Conservation (phyloP, 495 filamentous ascomycete genomes). For the Penicillium manginii region DNA sequence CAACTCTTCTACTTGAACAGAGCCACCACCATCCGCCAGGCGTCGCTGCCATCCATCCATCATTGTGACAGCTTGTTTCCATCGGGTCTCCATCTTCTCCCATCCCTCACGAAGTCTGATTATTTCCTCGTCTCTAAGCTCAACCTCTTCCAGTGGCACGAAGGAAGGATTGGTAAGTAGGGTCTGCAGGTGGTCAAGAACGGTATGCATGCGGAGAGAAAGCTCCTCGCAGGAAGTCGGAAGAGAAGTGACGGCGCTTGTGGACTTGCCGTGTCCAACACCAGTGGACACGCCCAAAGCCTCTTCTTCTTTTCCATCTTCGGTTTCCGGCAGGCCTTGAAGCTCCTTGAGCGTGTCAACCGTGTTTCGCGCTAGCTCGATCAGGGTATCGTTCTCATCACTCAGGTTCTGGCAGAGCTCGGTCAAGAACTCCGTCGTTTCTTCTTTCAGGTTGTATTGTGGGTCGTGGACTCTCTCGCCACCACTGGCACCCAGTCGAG, state of each 20-base stretch:
- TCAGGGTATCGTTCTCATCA: slow-evolving; percentile 89
- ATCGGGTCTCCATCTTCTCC: slow-evolving; percentile 88
- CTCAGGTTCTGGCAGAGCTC: slow-evolving; percentile 84
- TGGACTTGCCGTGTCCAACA: slow-evolving; percentile 35
- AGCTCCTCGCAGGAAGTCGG: slow-evolving; percentile 72
- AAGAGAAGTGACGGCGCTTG: slow-evolving; percentile 41
- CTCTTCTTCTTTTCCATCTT: slow-evolving; percentile 42
- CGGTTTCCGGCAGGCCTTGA: slow-evolving; percentile 68
- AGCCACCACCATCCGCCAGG: slow-evolving; percentile 76
- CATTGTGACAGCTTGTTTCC: slow-evolving; percentile 85
- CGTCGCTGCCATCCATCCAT: slow-evolving; percentile 92
- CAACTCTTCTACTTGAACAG: slow-evolving; percentile 81
- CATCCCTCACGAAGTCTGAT: slow-evolving; percentile 76
- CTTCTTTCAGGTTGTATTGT: slow-evolving; percentile 74
- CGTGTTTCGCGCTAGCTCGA: slow-evolving; percentile 71
- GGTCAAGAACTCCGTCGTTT: slow-evolving; percentile 92
- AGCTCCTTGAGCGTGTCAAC: slow-evolving; percentile 74
- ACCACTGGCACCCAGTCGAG: slow-evolving; percentile 30
- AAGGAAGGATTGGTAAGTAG: slow-evolving; percentile 94
- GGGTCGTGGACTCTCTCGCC: slow-evolving; percentile 58
- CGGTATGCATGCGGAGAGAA: slow-evolving; percentile 68
- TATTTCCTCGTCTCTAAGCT: slow-evolving; percentile 89
- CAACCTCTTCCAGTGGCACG: slow-evolving; percentile 93
- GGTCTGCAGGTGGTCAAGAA: slow-evolving; percentile 77
- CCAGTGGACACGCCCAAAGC: slow-evolving; percentile 40